Conservation (phyloP, 306 rosid genomes). For the Prunus kanzakura region DNA sequence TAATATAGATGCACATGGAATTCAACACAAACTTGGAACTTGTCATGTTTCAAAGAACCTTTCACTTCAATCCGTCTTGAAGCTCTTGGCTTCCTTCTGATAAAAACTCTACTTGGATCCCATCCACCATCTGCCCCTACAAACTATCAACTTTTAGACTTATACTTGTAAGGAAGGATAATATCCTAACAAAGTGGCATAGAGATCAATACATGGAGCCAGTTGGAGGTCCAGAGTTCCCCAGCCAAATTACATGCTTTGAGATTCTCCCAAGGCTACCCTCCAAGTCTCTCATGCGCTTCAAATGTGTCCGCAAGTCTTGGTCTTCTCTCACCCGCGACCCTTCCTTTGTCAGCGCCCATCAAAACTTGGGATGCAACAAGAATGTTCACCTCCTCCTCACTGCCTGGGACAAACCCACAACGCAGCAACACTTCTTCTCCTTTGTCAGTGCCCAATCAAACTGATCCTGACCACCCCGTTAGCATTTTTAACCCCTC, state of each 20-base stretch:
- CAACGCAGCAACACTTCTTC: neutral
- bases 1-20: too few relatives aligned
- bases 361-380: neutral
- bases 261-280: neutral
- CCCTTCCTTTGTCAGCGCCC: neutral
- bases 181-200: neutral
- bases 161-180: neutral
- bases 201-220: neutral
- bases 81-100: neutral
- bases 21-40: too few relatives aligned
- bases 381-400: neutral
- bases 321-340: conserved; percentile 4
- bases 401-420: neutral
- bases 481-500: neutral
- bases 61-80: too few relatives aligned
- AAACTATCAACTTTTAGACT: neutral
- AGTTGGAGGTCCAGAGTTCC: neutral
- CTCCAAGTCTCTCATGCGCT: conserved; percentile 2
- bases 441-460: neutral
- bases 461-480: neutral
- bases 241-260: neutral
- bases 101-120: neutral
- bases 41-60: neutral
- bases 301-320: neutral
- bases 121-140: neutral